A percentile compares a stretch with the other conserved stretches of the same genome.
Evolutionary conservation across 1,139 yeast genomes (phyloP).

Genomic region (Geotrichum australiense): DNA sequence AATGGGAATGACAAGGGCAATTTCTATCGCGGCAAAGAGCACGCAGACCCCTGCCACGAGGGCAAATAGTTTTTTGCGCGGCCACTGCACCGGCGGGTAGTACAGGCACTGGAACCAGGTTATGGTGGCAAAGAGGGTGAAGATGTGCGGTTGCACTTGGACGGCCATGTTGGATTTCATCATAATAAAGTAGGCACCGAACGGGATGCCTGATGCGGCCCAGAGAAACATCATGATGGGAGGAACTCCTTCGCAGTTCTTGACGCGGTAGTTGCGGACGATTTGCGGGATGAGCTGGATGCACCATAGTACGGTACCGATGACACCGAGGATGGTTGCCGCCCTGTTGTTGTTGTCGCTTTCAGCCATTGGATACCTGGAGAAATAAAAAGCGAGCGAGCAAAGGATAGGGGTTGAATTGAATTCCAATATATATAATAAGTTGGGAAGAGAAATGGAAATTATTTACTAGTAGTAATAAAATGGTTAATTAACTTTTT

Average conservation of each 20-base stretch:
- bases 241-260: constrained; percentile 80
- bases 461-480: no score
- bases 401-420: no score
- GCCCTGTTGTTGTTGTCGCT: constrained; percentile 33
- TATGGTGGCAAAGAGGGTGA: constrained; percentile 61
- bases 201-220: constrained; percentile 79
- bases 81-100: constrained; percentile 57
- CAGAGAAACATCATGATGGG: constrained; percentile 78
- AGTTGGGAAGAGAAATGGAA: no score
- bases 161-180: constrained; percentile 69
- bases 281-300: constrained; percentile 84
- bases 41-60: constrained; percentile 31
- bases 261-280: constrained; percentile 59
- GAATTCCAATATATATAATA: no score
- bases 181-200: constrained; percentile 70
- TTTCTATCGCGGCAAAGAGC: constrained; percentile 53
- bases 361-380: no score
- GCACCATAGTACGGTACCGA: constrained; percentile 90
- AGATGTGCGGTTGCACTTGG: constrained; percentile 80
- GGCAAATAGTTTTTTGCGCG: constrained; percentile 21
- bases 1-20: constrained; percentile 66
- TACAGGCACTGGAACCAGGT: constrained; percentile 69
- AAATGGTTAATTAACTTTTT: no score
- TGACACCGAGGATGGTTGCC: constrained; percentile 75
- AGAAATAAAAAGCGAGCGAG: no score